Percentiles rank a stretch among this genome's conserved stretches.
These are phyloP conservation scores for Cokeromyces recurvatus DNA, from an alignment of 371 early-diverging fungal species.

Conservation along the genomic window DNA sequence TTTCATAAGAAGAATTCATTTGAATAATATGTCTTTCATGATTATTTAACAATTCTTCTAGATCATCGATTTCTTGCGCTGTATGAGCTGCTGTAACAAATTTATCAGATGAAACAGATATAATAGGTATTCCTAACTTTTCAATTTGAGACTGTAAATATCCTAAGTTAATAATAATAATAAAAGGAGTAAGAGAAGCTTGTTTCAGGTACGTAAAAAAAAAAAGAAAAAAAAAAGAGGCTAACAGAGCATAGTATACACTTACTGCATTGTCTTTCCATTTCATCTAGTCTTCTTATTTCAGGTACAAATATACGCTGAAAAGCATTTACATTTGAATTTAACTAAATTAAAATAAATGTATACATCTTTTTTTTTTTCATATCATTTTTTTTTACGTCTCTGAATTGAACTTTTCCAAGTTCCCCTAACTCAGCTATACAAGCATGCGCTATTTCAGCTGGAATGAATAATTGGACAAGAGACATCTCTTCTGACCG, in stretches of 20 bases:
- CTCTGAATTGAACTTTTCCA: constrained; percentile 91
- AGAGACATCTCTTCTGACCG: constrained; percentile 96
- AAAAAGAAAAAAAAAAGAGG: neutral
- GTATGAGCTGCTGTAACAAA: constrained; percentile 65
- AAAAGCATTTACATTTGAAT: constrained; percentile 91
- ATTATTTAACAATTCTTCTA: constrained; percentile 77
- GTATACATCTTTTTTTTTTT: neutral
- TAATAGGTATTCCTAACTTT: constrained; percentile 70
- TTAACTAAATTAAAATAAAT: constrained; percentile 52
- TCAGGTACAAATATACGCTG: constrained; percentile 92
- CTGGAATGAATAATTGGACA: constrained; percentile 85
- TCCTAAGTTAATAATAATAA: constrained; percentile 37
- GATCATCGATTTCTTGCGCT: constrained; percentile 90
- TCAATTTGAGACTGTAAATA: constrained; percentile 81
- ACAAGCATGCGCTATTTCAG: constrained; percentile 73
- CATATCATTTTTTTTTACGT: constrained; percentile 64
- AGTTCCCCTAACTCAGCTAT: constrained; percentile 93
- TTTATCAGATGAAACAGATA: constrained; percentile 43
- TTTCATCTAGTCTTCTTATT: constrained; percentile 87
- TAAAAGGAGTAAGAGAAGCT: too few relatives aligned
- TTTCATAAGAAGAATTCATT: constrained; percentile 84
- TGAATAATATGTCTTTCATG: constrained; percentile 77
- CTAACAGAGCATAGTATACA: constrained; percentile 2
- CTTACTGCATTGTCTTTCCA: constrained; percentile 88
- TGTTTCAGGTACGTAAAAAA: neutral